Percentiles rank a stretch among this genome's conserved stretches.
Evolutionary conservation across 2,329 filamentous ascomycete species (phyloP).

Genomic region (Amphichorda felina): DNA sequence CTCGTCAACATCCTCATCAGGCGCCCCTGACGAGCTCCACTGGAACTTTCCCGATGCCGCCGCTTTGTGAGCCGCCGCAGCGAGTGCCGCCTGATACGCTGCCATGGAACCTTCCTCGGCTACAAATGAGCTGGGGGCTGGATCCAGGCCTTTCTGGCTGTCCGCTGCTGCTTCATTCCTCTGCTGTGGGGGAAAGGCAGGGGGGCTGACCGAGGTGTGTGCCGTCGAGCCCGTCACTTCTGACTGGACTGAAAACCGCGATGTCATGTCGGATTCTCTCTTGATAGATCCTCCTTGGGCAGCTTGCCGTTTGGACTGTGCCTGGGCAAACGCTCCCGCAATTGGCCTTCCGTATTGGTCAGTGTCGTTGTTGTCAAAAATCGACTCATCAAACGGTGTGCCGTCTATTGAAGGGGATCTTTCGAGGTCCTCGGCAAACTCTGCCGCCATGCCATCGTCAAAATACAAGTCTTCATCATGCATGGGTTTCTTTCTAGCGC

Average conservation of each 20-base stretch:
- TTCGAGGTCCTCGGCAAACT: slow-evolving; percentile 33
- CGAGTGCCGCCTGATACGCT: slow-evolving; percentile 75
- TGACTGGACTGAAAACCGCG: slow-evolving; percentile 31
- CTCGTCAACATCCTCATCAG: slow-evolving; percentile 1
- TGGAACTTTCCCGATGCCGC: slow-evolving; percentile 65
- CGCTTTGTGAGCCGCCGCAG: slow-evolving; percentile 68
- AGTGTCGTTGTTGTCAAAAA: slow-evolving; percentile 59
- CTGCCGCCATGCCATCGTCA: slow-evolving; percentile 45
- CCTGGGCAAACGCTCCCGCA: slow-evolving; percentile 43
- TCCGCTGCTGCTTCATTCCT: slow-evolving; percentile 5
- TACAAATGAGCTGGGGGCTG: slow-evolving; percentile 5
- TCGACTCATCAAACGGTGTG: slow-evolving; percentile 56
- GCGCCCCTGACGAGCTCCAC: slow-evolving; percentile 19
- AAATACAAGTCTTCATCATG: slow-evolving; percentile 57
- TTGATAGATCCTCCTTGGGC: slow-evolving; percentile 18
- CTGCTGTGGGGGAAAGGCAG: background rate
- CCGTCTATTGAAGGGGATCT: slow-evolving; percentile 32
- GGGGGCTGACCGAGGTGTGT: slow-evolving; percentile 35
- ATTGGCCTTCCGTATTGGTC: slow-evolving; percentile 50
- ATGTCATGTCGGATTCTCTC: slow-evolving; percentile 33
- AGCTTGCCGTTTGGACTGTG: slow-evolving; percentile 31
- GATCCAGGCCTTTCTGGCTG: slow-evolving; percentile 1
- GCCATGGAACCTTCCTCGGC: slow-evolving; percentile 24
- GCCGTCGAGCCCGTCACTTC: slow-evolving; percentile 33
- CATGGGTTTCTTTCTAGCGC: background rate